Evolutionary conservation across 108 stramenopile species (phyloP), one percentile per base, ranked within the genome.

Genomic region (Schizochytrium sp.): DNA sequence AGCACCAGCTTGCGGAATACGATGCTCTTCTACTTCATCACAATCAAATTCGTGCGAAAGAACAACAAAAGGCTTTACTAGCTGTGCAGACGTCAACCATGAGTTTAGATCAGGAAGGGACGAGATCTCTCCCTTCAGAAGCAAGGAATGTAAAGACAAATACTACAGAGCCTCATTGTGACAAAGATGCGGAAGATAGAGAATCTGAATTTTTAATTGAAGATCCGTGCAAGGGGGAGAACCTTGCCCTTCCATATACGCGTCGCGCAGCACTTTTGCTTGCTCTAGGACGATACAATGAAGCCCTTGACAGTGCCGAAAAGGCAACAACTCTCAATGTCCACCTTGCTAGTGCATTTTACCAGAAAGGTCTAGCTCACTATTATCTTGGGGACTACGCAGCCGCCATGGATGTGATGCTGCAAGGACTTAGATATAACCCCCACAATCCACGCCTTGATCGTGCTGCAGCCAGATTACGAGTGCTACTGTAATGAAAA

Each of bases 351-450:
- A 55, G 50, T 10, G 76, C 76, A 47, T 83, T 49, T 10, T 83
- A 55, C 28, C 76, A 83, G 28, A n/a, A 38, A n/a, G 76, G 50
- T 10, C 53, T 83, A 5, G 76, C 76, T 19, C 10, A 17, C 10
- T 83, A 55, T 28, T 55, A 55, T 17, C 47, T 83, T 1, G 50
- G 53, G n/a, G 53, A 83, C 76, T 49, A 55, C 38, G 76, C 47
- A 10, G 76, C 12, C 1, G 76, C 76, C 47, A n/a, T 53, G 15
- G 47, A 49, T 38, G 50, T 40, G 3, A 55, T 83, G 53, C 53
- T 83, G 15, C 10, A 83, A 3, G 76, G 76, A 47, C 76, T 83
- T 17, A 47, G 76, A 1, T 50, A 83, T 28, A 83, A 83, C 76
- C 76, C 76, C 10, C 8, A 40, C 10, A 83, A 83, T 50, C 50